Conservation (phyloP, 176 grass and related monocot species). For the Ampelocalamus luodianensis region DNA sequence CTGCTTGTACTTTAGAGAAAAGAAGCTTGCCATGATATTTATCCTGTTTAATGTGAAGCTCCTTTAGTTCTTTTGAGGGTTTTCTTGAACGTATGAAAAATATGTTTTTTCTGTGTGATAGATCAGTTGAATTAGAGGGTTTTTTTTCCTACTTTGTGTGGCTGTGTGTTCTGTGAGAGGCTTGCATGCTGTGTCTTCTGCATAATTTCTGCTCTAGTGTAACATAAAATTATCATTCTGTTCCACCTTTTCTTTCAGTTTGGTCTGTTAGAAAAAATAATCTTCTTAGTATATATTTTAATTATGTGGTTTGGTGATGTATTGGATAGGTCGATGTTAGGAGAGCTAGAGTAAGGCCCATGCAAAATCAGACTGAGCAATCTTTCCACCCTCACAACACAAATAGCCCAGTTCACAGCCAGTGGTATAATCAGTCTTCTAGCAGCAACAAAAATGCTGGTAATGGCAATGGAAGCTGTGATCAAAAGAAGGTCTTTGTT, state of each 20-base stretch:
- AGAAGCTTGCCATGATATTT: background rate
- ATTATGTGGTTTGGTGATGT: background rate
- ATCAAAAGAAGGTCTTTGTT: slow-evolving; percentile 65
- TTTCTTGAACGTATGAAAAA: background rate
- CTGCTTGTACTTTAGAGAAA: background rate
- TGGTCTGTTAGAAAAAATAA: background rate
- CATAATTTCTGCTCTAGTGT: background rate
- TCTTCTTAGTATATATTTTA: background rate
- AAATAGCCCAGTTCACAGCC: slow-evolving; percentile 5
- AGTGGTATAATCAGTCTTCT: background rate
- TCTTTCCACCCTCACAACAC: background rate
- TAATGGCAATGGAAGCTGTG: background rate
- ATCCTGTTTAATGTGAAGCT: background rate
- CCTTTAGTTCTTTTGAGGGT: background rate
- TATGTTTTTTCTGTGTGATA: background rate
- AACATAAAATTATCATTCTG: background rate
- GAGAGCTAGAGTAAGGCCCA: slow-evolving; percentile 33
- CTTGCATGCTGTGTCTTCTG: no score
- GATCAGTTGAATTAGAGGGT: background rate
- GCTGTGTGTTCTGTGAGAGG: background rate
- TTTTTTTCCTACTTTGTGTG: background rate
- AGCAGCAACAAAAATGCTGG: background rate
- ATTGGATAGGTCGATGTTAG: slow-evolving; percentile 61
- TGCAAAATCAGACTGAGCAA: background rate
- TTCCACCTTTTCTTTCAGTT: background rate